Evolutionary conservation across 371 early-diverging fungal genomes (phyloP).

Genomic region (Circinella minor): DNA sequence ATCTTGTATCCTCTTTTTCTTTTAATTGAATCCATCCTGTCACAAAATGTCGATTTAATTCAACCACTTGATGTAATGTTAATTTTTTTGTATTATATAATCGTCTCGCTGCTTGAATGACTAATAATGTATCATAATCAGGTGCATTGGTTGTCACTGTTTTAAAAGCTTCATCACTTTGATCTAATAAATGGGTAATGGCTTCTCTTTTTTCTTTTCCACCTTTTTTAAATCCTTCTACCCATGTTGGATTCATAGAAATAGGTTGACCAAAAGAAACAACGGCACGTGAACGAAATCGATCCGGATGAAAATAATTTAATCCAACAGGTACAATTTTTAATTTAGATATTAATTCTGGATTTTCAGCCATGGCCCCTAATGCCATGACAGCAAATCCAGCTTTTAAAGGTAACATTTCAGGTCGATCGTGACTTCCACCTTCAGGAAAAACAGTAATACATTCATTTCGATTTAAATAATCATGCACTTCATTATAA

Average conservation of each 20-base stretch:
- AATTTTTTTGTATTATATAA: conserved; percentile 81
- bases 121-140: conserved; percentile 92
- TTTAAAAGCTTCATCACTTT: conserved; percentile 77
- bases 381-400: conserved; percentile 56
- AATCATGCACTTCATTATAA: conserved; percentile 80
- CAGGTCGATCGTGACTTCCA: conserved; percentile 94
- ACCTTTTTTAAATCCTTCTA: conserved; percentile 82
- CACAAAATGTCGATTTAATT: conserved; percentile 87
- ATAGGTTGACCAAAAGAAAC: conserved; percentile 95
- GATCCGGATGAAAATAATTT: conserved; percentile 96
- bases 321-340: conserved; percentile 93
- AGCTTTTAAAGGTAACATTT: conserved; percentile 91
- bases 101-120: conserved; percentile 91
- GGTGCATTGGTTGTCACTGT: conserved; percentile 92
- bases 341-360: conserved; percentile 65
- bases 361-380: conserved; percentile 85
- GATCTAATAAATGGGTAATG: conserved; percentile 74
- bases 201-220: conserved; percentile 85
- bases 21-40: conserved; percentile 76
- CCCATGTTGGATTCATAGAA: conserved; percentile 70
- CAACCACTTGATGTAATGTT: conserved; percentile 74
- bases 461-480: conserved; percentile 77
- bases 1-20: conserved; percentile 66
- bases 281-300: conserved; percentile 95
- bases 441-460: conserved; percentile 98